Conservation (phyloP, 805 yeast species). For the Saturnispora serradocipensis region DNA sequence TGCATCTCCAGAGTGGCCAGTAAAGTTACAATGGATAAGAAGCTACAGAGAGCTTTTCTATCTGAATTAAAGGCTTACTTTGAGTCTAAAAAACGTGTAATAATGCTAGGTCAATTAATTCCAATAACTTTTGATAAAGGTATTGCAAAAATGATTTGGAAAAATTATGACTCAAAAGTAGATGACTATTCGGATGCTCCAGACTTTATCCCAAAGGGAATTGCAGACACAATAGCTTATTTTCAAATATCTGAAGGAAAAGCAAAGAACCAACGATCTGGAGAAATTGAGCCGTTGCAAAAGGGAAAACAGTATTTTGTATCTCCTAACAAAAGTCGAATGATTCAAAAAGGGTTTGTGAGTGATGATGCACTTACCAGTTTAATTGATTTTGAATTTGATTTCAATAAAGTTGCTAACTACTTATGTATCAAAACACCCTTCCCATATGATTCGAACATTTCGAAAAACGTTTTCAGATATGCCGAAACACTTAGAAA, state of each 20-base stretch:
- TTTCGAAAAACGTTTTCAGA: constrained; percentile 28
- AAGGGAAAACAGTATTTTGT: constrained; percentile 40
- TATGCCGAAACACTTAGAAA: constrained; percentile 45
- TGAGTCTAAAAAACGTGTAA: constrained; percentile 46
- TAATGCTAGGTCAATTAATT: constrained; percentile 56
- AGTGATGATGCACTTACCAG: constrained; percentile 19
- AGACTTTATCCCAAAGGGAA: constrained; percentile 45
- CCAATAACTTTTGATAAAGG: constrained; percentile 71
- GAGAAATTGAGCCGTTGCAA: constrained; percentile 18
- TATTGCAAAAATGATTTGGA: constrained; percentile 34
- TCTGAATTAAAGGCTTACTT: constrained; percentile 54
- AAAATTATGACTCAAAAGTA: not conserved
- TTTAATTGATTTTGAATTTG: constrained; percentile 18
- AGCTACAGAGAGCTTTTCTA: constrained; percentile 52
- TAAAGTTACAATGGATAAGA: constrained; percentile 56
- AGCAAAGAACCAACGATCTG: constrained; percentile 21
- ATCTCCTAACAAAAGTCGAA: constrained; percentile 58
- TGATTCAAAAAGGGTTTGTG: constrained; percentile 60
- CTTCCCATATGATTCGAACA: not conserved
- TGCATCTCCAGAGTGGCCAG: constrained; percentile 61
- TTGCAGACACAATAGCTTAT: constrained; percentile 76
- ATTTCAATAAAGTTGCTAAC: not conserved
- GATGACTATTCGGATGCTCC: constrained; percentile 18
- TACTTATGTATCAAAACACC: not conserved
- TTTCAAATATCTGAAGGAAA: constrained; percentile 55